phyloP scores from a whole-genome alignment of 2,329 filamentous ascomycete genomes.

The Ophiocordyceps australis region DNA sequence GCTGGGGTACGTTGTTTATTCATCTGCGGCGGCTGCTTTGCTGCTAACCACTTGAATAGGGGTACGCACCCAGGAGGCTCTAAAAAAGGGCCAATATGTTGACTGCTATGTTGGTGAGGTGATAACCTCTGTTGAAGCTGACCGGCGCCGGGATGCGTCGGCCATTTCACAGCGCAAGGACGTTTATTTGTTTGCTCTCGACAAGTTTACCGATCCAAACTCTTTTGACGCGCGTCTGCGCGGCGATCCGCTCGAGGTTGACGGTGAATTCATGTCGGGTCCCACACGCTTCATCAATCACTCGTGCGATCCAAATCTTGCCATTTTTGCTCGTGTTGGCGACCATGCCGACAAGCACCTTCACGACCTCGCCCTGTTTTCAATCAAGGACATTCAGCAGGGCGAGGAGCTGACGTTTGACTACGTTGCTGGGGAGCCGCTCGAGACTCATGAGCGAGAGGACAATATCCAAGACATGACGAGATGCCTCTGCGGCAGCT shows the following conservation, averaged over 20 bases:
- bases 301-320: slow-evolving; percentile 60
- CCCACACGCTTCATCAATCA: slow-evolving; percentile 74
- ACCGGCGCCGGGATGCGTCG: slow-evolving; percentile 39
- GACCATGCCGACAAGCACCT: slow-evolving; percentile 58
- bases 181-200: slow-evolving; percentile 63
- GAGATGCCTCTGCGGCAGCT: slow-evolving; percentile 41
- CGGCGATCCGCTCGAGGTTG: slow-evolving; percentile 38
- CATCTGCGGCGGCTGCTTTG: too few relatives aligned
- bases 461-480: slow-evolving; percentile 33
- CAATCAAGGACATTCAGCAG: slow-evolving; percentile 43
- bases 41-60: slow-evolving; percentile 17
- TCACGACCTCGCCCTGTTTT: slow-evolving; percentile 64
- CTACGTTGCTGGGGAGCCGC: slow-evolving; percentile 49
- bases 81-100: slow-evolving; percentile 59
- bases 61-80: slow-evolving; percentile 43
- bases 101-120: slow-evolving; percentile 63
- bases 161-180: slow-evolving; percentile 45
- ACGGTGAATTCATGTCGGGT: slow-evolving; percentile 61
- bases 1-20: slow-evolving; percentile 50
- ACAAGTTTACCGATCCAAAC: slow-evolving; percentile 52
- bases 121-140: slow-evolving; percentile 45
- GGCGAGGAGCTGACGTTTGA: slow-evolving; percentile 64
- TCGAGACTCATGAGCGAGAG: slow-evolving; percentile 22
- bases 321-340: slow-evolving; percentile 63
- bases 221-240: slow-evolving; percentile 37